These are phyloP conservation scores for Phytophthora sojae DNA, from an alignment of 352 stramenopile species.

Conservation along the genomic window DNA sequence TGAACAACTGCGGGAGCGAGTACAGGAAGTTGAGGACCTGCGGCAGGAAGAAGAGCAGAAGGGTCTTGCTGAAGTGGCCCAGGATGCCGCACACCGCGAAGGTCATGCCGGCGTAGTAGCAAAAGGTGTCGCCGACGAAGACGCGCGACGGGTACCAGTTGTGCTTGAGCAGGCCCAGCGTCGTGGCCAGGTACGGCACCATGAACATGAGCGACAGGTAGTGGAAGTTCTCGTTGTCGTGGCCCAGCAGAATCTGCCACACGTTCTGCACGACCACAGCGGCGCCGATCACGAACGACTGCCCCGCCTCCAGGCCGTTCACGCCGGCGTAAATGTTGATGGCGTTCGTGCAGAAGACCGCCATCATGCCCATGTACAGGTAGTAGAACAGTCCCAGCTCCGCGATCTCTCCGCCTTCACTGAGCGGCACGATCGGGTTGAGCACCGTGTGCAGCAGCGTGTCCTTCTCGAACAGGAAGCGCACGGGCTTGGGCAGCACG, in stretches of 20 bases:
- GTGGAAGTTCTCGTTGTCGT: conserved; percentile 91
- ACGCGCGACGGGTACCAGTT: conserved; percentile 98
- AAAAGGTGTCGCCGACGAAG: conserved; percentile 99
- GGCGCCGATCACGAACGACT: conserved; percentile 93
- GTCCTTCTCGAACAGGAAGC: conserved; percentile 76
- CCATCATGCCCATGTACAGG: conserved; percentile 98
- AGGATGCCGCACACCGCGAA: conserved; percentile 97
- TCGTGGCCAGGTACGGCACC: conserved; percentile 95
- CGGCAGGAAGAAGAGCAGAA: conserved; percentile 98
- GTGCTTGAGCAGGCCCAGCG: conserved; percentile 94
- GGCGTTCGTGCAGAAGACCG: conserved; percentile 99
- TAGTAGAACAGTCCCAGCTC: conserved; percentile 96
- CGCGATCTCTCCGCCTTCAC: conserved; percentile 87
- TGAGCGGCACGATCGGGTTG: conserved; percentile 70
- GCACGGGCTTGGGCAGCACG: conserved; percentile 91
- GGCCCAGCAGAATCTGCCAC: conserved; percentile 90
- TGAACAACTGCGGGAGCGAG: conserved; percentile 98
- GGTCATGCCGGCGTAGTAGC: conserved; percentile 99
- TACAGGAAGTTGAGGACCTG: conserved; percentile 99
- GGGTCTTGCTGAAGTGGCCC: conserved; percentile 98
- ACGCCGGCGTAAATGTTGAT: conserved; percentile 99
- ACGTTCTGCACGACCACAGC: conserved; percentile 96
- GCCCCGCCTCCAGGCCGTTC: conserved; percentile 98
- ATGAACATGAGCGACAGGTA: conserved; percentile 98
- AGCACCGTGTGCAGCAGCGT: conserved; percentile 65